Percentiles rank a stretch among this genome's conserved stretches.
Conservation (phyloP, 441 rosid species). For the Corymbia citriodora region DNA sequence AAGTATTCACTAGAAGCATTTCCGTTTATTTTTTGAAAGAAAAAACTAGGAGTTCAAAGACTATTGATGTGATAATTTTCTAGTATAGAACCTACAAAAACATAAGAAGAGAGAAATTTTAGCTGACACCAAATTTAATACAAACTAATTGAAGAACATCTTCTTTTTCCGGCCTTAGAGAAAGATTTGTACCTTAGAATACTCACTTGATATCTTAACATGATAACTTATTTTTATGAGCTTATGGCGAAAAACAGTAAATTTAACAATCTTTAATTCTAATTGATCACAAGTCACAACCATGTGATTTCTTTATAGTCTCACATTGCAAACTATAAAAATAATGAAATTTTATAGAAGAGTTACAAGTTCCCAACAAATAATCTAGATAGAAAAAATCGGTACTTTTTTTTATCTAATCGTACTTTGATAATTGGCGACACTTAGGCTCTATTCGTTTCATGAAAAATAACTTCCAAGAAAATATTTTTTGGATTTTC, state of each 20-base stretch:
- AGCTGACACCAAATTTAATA: background rate
- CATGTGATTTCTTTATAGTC: background rate
- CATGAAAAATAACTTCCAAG: no score
- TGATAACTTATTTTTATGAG: background rate
- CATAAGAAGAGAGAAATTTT: background rate
- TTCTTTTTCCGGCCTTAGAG: background rate
- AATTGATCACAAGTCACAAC: background rate
- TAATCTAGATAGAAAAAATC: fast-evolving
- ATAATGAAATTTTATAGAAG: background rate
- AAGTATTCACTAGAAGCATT: background rate
- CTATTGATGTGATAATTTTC: background rate
- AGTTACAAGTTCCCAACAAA: background rate
- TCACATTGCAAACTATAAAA: background rate
- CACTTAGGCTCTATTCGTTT: no score
- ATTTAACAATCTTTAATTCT: background rate
- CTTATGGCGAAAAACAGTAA: background rate
- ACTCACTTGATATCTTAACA: background rate
- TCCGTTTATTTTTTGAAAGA: background rate
- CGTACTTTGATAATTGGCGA: background rate
- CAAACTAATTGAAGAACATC: background rate
- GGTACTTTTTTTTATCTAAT: background rate
- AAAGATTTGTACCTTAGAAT: background rate
- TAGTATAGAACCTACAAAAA: background rate
- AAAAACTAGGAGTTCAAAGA: background rate
- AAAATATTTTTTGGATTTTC: no score